Conservation (phyloP, 129 eudicot genomes). For the Tagetes erecta region DNA sequence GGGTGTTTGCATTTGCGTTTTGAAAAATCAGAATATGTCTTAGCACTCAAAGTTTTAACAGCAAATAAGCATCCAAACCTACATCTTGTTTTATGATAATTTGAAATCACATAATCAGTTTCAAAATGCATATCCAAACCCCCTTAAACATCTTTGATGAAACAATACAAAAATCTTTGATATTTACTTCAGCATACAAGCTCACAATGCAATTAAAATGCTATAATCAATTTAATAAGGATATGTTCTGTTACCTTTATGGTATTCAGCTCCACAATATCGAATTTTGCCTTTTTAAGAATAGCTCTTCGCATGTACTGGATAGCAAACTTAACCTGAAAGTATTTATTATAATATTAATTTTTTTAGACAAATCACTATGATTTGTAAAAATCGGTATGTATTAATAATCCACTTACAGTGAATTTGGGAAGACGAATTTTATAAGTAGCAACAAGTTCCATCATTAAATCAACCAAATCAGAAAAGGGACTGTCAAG, state of each 20-base stretch:
- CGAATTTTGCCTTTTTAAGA: constrained; percentile 91
- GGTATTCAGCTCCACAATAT: constrained; percentile 77
- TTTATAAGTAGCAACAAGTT: constrained; percentile 92
- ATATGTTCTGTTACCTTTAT: constrained; percentile 53
- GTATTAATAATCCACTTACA: constrained; percentile 41
- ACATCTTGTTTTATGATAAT: too few relatives aligned
- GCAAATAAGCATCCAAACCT: too few relatives aligned
- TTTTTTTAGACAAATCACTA: constrained; percentile 13
- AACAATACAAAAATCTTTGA: background rate
- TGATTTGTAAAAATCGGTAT: background rate
- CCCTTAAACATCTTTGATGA: too few relatives aligned
- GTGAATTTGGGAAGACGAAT: constrained; percentile 91
- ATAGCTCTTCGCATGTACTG: constrained; percentile 94
- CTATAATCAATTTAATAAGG: background rate
- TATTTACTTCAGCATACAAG: background rate
- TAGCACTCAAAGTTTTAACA: too few relatives aligned
- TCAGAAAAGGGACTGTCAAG: constrained; percentile 97
- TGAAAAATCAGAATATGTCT: too few relatives aligned
- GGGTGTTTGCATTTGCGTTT: too few relatives aligned
- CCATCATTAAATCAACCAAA: constrained; percentile 97
- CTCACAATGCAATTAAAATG: background rate
- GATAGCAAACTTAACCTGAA: constrained; percentile 88
- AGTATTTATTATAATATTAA: background rate
- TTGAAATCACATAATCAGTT: too few relatives aligned
- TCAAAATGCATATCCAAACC: too few relatives aligned